phyloP scores from a whole-genome alignment of 176 grass and related monocot species.

The Poa annua region DNA sequence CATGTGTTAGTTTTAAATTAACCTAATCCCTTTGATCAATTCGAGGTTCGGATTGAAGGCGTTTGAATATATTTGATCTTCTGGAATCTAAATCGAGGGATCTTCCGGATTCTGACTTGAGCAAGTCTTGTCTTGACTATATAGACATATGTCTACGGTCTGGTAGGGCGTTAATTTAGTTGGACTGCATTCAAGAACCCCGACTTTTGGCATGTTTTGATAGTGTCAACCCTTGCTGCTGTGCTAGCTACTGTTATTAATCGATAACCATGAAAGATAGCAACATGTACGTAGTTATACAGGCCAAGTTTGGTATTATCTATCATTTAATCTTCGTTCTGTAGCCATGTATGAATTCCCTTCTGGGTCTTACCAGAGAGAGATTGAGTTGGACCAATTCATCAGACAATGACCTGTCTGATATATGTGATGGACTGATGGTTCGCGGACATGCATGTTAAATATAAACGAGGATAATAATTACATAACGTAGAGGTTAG shows the following conservation, averaged over 20 bases:
- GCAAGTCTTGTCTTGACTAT: constrained; percentile 21
- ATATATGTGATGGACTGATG: not conserved
- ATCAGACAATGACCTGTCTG: not conserved
- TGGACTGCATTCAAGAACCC: not conserved
- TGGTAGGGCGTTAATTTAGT: not conserved
- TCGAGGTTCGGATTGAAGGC: not conserved
- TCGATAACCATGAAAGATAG: not conserved
- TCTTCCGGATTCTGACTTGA: constrained; percentile 5
- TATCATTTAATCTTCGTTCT: not conserved
- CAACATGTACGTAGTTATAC: not conserved
- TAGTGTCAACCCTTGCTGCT: constrained; percentile 18
- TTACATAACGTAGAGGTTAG: not conserved
- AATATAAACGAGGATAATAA: not conserved
- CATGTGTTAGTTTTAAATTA: not conserved
- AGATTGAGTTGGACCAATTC: constrained; percentile 22
- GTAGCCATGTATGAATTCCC: not conserved
- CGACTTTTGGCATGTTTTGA: constrained; percentile 30
- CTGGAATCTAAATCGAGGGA: not conserved
- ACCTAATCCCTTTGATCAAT: not conserved
- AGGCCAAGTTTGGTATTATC: not conserved
- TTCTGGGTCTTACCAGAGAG: not conserved
- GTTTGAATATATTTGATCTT: not conserved
- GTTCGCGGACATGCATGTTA: not conserved
- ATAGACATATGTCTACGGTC: not conserved
- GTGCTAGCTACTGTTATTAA: not conserved